Percentiles rank a stretch among this genome's conserved stretches.
Conservation (phyloP, 768 basidiomycete species). For the Pulveroboletus sp. region DNA sequence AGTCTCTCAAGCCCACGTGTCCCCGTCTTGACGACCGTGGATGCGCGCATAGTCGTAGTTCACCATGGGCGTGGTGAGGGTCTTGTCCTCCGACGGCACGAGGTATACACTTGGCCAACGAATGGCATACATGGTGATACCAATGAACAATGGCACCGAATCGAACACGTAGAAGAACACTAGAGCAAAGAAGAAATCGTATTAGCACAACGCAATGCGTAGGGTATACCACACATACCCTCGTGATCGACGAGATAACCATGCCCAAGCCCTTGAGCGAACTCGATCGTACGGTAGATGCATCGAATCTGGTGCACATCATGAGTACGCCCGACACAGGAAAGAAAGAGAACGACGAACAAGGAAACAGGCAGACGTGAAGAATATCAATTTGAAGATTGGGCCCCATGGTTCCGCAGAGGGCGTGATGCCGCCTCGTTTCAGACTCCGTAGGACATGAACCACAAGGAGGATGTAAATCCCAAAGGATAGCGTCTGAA, state of each 20-base stretch:
- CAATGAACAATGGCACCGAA: conserved; percentile 26
- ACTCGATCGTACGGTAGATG: conserved; percentile 28
- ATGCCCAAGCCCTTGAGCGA: conserved; percentile 13
- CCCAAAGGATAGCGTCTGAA: conserved; percentile 26
- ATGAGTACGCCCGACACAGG: neutral
- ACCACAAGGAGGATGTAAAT: conserved; percentile 18
- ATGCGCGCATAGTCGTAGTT: neutral
- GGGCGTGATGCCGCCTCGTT: conserved; percentile 1
- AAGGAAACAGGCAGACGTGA: conserved; percentile 24
- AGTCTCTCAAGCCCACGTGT: too few species aligned
- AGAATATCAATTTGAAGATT: conserved; percentile 20
- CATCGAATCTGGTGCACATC: conserved; percentile 21
- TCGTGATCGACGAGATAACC: conserved; percentile 24
- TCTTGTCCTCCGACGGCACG: neutral
- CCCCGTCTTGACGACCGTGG: too few species aligned
- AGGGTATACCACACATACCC: conserved; percentile 7
- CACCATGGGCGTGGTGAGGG: neutral
- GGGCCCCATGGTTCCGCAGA: conserved; percentile 17
- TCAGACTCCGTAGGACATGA: conserved; percentile 12
- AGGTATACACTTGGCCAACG: conserved; percentile 31
- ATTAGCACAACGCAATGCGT: neutral
- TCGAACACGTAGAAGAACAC: conserved; percentile 31
- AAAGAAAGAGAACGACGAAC: conserved; percentile 11
- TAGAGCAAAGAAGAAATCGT: neutral
- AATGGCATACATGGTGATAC: conserved; percentile 19